phyloP scores from a whole-genome alignment of 1,139 yeast genomes.

The Lodderomyces beijingensis region DNA sequence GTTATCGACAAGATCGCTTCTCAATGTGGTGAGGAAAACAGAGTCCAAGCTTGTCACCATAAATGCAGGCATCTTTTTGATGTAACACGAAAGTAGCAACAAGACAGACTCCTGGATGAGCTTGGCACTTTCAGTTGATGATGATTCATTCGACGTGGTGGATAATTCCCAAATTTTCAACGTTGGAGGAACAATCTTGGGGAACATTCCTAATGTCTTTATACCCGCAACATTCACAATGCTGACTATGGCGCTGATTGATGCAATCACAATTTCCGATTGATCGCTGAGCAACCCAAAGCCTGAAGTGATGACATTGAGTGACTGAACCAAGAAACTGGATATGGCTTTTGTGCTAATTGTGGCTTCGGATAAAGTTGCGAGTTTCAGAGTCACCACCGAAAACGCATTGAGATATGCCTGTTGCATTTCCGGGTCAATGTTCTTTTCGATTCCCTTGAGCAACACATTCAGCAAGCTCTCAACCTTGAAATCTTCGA shows the following conservation, averaged over 20 bases:
- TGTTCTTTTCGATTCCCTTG: constrained; percentile 36
- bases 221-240: constrained; percentile 76
- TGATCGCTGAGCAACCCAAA: constrained; percentile 49
- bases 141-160: constrained; percentile 12
- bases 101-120: constrained; percentile 63
- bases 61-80: constrained; percentile 85
- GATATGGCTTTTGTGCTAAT: constrained; percentile 35
- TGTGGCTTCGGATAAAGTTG: constrained; percentile 30
- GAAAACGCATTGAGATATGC: constrained; percentile 70
- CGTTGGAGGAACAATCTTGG: constrained; percentile 76
- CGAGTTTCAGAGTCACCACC: constrained; percentile 59
- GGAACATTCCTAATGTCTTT: constrained; percentile 77
- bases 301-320: constrained; percentile 51
- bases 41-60: constrained; percentile 65
- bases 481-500: constrained; percentile 18
- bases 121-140: constrained; percentile 16
- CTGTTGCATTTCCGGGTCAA: constrained; percentile 53
- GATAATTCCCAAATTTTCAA: constrained; percentile 50
- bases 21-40: constrained; percentile 54
- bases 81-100: constrained; percentile 66
- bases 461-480: constrained; percentile 47
- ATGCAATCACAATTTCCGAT: constrained; percentile 67
- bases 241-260: constrained; percentile 69
- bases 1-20: constrained; percentile 53
- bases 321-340: constrained; percentile 34